phyloP scores from a whole-genome alignment of 2,329 filamentous ascomycete species.

The Tolypocladium endophyticum region DNA sequence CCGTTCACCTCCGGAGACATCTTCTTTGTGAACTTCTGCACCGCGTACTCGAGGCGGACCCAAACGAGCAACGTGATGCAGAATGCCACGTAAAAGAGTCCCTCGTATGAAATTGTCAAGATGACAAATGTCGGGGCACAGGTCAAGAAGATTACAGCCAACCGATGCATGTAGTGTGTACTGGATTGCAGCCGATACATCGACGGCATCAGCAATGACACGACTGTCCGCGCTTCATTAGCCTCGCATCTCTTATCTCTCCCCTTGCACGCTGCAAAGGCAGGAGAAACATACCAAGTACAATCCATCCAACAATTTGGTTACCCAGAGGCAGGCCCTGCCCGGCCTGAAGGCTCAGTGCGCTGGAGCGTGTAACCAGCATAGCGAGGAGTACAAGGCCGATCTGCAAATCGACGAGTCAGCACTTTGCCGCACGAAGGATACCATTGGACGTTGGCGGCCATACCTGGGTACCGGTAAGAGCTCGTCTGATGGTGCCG shows the following conservation, averaged over 20 bases:
- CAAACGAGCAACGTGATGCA: slow-evolving; percentile 73
- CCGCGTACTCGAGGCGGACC: slow-evolving; percentile 81
- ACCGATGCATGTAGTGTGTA: slow-evolving; percentile 78
- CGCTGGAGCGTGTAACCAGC: slow-evolving; percentile 77
- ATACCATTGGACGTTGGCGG: neutral
- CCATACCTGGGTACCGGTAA: slow-evolving; percentile 57
- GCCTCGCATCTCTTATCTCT: neutral
- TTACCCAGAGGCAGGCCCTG: slow-evolving; percentile 78
- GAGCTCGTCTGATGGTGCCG: slow-evolving; percentile 37
- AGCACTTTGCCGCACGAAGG: neutral
- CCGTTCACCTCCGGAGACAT: neutral
- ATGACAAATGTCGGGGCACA: slow-evolving; percentile 93
- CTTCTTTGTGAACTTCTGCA: slow-evolving; percentile 25
- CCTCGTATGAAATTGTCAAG: slow-evolving; percentile 93
- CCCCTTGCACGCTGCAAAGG: neutral
- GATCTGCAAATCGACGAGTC: slow-evolving; percentile 30
- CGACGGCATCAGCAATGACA: slow-evolving; percentile 69
- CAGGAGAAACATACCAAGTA: slow-evolving; percentile 49
- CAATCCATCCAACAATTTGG: slow-evolving; percentile 74
- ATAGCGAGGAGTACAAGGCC: slow-evolving; percentile 74
- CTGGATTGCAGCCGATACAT: slow-evolving; percentile 73
- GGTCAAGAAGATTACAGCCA: slow-evolving; percentile 81
- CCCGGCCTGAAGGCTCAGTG: slow-evolving; percentile 75
- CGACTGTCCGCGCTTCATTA: slow-evolving; percentile 32
- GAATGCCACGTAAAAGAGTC: slow-evolving; percentile 89